A percentile compares a stretch with the other conserved stretches of the same genome.
Evolutionary conservation across 2,329 filamentous ascomycete genomes (phyloP).

Genomic region (Tolypocladium guangdongense): DNA sequence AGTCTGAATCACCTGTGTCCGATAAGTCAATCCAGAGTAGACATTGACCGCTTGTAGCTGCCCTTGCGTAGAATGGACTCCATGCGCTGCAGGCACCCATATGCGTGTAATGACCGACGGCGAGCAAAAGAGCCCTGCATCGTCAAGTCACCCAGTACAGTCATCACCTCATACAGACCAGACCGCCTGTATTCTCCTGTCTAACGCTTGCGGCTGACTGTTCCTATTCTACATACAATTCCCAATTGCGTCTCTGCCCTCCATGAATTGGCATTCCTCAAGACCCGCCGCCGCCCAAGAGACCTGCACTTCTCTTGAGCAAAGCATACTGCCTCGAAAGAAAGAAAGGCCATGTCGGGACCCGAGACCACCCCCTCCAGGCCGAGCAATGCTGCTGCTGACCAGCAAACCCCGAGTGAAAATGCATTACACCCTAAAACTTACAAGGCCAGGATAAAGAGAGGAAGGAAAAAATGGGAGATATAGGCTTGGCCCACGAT

Average conservation of each 20-base stretch:
- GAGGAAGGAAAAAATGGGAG: not conserved
- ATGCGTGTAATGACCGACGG: too few relatives aligned
- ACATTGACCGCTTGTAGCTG: too few relatives aligned
- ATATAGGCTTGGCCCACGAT: not conserved
- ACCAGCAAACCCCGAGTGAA: not conserved
- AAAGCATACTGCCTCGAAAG: not conserved
- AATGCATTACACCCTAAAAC: not conserved
- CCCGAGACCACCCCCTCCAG: not conserved
- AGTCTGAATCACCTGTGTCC: not conserved
- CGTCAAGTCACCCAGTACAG: not conserved
- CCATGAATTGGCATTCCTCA: conserved; percentile 3
- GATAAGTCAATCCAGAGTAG: too few relatives aligned
- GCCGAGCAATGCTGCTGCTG: not conserved
- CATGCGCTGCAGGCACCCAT: too few relatives aligned
- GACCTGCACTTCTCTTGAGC: conserved; percentile 23
- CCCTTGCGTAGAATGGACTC: not conserved
- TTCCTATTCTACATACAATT: conserved; percentile 8
- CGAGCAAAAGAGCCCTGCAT: too few relatives aligned
- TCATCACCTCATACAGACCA: not conserved
- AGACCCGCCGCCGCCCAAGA: conserved; percentile 8
- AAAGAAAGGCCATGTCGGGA: not conserved
- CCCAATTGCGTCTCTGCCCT: conserved; percentile 4
- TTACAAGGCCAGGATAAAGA: not conserved
- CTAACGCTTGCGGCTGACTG: not conserved
- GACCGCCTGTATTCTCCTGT: not conserved